A percentile compares a stretch with the other conserved stretches of the same genome.
These are phyloP conservation scores for Wilcoxina mikolae DNA, from an alignment of 495 filamentous ascomycete species.

Conservation along the genomic window DNA sequence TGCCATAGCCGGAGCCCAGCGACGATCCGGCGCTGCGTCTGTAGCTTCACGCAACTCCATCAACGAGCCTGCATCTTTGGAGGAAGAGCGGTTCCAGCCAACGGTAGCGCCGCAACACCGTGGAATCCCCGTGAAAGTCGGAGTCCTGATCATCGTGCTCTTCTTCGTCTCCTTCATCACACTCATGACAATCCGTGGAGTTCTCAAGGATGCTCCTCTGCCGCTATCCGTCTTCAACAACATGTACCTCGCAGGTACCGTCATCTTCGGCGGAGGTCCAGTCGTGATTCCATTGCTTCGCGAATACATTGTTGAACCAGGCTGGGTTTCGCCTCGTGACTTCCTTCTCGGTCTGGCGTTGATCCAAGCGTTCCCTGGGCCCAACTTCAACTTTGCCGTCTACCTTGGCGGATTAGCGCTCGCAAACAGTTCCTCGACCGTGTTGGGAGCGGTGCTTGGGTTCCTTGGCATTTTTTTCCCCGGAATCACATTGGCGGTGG, in stretches of 20 bases:
- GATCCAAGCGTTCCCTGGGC: conserved; percentile 71
- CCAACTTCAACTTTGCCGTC: conserved; percentile 81
- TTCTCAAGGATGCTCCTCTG: conserved; percentile 34
- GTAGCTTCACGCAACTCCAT: neutral
- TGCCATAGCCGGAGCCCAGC: neutral
- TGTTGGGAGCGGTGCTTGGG: conserved; percentile 48
- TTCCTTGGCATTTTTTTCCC: conserved; percentile 60
- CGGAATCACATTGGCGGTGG: conserved; percentile 49
- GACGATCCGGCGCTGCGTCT: neutral
- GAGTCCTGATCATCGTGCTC: conserved; percentile 27
- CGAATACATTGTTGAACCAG: conserved; percentile 62
- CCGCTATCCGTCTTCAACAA: conserved; percentile 56
- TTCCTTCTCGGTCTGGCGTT: conserved; percentile 72
- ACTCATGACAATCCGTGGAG: conserved; percentile 45
- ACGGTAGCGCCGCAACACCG: conserved; percentile 3
- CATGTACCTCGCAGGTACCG: conserved; percentile 75
- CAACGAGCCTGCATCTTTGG: neutral
- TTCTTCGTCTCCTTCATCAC: conserved; percentile 49
- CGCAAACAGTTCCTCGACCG: conserved; percentile 27
- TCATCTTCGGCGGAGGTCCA: conserved; percentile 77
- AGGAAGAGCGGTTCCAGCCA: neutral
- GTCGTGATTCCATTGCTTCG: conserved; percentile 71
- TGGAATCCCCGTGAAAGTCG: conserved; percentile 19
- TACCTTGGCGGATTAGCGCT: conserved; percentile 54
- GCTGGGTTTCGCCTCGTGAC: conserved; percentile 65